Conservation (phyloP, 2,329 filamentous ascomycete species). For the Microsporum canis region DNA sequence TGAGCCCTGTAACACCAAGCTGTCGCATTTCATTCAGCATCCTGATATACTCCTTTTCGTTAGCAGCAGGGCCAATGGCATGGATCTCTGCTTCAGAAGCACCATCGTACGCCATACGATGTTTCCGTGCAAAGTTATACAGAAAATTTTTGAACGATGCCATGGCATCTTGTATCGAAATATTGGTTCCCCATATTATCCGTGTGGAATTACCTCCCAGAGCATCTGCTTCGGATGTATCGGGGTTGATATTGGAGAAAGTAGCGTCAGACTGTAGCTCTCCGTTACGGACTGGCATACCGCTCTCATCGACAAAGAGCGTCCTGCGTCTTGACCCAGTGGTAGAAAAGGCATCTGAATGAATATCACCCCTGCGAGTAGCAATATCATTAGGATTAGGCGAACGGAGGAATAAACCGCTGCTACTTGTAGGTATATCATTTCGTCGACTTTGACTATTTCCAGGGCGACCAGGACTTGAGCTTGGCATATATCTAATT, state of each 20-base stretch:
- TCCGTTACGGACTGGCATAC: constrained; percentile 44
- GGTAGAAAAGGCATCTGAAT: constrained; percentile 58
- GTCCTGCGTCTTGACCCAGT: constrained; percentile 42
- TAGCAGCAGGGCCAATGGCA: constrained; percentile 54
- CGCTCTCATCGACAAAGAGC: constrained; percentile 54
- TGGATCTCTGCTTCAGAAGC: constrained; percentile 63
- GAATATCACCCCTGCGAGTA: constrained; percentile 71
- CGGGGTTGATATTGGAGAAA: constrained; percentile 60
- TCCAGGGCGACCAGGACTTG: constrained; percentile 59
- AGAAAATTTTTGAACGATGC: constrained; percentile 84
- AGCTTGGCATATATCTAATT: constrained; percentile 81
- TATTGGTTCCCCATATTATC: constrained; percentile 94
- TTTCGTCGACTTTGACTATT: constrained; percentile 49
- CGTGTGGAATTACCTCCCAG: constrained; percentile 71
- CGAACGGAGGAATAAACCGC: constrained; percentile 70
- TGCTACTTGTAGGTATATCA: constrained; percentile 70
- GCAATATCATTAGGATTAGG: constrained; percentile 44
- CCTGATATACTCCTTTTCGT: constrained; percentile 70
- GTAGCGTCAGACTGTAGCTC: constrained; percentile 48
- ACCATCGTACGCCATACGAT: constrained; percentile 85
- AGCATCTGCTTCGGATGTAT: constrained; percentile 81
- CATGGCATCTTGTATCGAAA: constrained; percentile 84
- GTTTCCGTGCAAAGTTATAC: constrained; percentile 82
- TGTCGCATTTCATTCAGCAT: constrained; percentile 85
- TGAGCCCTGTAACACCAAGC: constrained; percentile 70